phyloP scores from a whole-genome alignment of 2,329 filamentous ascomycete species.

The Colletotrichum liaoningense region DNA sequence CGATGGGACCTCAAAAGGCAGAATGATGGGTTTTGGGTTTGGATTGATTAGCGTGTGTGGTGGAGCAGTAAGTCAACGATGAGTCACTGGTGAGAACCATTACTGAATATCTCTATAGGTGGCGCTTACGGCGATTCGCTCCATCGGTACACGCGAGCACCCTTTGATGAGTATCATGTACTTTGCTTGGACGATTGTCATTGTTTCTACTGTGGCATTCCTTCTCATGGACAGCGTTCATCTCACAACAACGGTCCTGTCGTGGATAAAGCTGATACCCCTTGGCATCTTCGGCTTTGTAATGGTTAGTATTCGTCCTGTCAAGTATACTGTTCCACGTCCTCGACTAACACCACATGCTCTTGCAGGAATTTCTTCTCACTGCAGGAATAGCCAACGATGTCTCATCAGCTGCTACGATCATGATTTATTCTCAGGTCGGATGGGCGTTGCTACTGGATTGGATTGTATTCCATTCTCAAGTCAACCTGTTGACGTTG shows the following conservation, averaged over 20 bases:
- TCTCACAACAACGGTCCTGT: not conserved
- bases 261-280: conserved; percentile 21
- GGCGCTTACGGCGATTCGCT: conserved; percentile 23
- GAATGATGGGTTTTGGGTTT: conserved; percentile 28
- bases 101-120: not conserved
- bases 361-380: conserved; percentile 13
- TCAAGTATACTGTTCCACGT: not conserved
- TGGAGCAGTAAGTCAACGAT: conserved; percentile 5
- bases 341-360: not conserved
- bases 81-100: too few relatives aligned
- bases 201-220: not conserved
- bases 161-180: conserved; percentile 19
- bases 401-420: conserved; percentile 10
- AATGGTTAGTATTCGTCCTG: conserved; percentile 1
- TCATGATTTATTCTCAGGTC: conserved; percentile 28
- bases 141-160: conserved; percentile 10
- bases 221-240: conserved; percentile 11
- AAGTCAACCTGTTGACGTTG: conserved; percentile 13
- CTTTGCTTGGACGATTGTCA: conserved; percentile 24
- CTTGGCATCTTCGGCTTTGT: conserved; percentile 24
- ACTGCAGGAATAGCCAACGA: conserved; percentile 23
- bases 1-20: not conserved
- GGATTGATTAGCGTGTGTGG: conserved; percentile 18
- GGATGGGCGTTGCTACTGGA: conserved; percentile 20
- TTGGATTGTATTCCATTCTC: conserved; percentile 7